A percentile compares a stretch with the other conserved stretches of the same genome.
These are phyloP conservation scores for Volvox reticuliferus DNA, from an alignment of 139 green algal species.

Conservation along the genomic window DNA sequence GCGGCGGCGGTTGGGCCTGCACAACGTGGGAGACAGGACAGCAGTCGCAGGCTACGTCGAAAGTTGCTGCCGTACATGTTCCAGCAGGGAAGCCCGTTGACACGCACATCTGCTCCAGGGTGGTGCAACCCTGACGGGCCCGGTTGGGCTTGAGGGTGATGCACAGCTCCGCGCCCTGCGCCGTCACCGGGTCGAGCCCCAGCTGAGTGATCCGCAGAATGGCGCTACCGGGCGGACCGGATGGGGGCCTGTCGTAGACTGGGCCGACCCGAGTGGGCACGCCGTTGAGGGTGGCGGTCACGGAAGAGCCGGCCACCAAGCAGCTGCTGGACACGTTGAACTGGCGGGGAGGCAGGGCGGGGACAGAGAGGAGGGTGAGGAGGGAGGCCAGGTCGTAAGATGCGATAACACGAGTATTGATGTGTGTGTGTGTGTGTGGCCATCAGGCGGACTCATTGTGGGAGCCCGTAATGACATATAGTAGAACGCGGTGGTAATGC, in stretches of 20 bases:
- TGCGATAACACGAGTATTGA: too few species aligned
- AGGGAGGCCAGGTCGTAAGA: background rate
- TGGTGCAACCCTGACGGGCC: background rate
- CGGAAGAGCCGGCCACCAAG: background rate
- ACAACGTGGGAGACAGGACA: background rate
- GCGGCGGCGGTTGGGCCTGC: too few species aligned
- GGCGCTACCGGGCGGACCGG: background rate
- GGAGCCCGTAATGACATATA: background rate
- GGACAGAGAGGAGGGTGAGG: too few species aligned
- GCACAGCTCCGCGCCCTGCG: background rate
- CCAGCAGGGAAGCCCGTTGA: background rate
- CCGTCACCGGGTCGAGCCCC: background rate
- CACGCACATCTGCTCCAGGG: background rate
- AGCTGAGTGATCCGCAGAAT: background rate
- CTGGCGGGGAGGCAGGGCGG: background rate
- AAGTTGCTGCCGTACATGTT: background rate
- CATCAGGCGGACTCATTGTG: too few species aligned
- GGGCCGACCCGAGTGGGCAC: background rate
- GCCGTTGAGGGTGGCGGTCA: background rate
- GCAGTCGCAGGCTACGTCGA: background rate
- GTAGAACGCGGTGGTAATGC: too few species aligned
- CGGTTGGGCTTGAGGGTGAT: background rate
- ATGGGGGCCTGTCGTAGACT: background rate
- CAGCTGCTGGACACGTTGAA: slow-evolving; percentile 1
- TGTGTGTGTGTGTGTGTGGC: too few species aligned